These are phyloP conservation scores for Crucibulum laeve DNA, from an alignment of 768 basidiomycete genomes.

Conservation along the genomic window DNA sequence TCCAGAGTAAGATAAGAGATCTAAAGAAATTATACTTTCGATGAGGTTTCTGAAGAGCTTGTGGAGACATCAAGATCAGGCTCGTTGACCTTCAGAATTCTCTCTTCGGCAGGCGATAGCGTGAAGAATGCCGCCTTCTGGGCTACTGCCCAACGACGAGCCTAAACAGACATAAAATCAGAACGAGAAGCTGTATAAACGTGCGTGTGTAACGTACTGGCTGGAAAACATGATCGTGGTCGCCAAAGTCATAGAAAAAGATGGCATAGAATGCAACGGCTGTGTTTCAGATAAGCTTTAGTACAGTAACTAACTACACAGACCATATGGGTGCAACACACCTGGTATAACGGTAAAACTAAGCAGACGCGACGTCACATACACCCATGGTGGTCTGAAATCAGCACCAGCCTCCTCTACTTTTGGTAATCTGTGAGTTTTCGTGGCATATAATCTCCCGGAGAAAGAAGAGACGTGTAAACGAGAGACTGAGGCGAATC, in stretches of 20 bases:
- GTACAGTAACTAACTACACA: neutral
- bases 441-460: neutral
- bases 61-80: too few species aligned
- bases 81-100: too few species aligned
- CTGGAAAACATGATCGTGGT: constrained; percentile 68
- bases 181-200: neutral
- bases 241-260: constrained; percentile 65
- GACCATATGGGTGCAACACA: constrained; percentile 18
- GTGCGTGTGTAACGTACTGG: constrained; percentile 43
- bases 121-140: constrained; percentile 51
- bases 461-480: too few species aligned
- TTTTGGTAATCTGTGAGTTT: neutral
- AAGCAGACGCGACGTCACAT: constrained; percentile 43
- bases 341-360: constrained; percentile 56
- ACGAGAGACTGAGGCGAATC: too few species aligned
- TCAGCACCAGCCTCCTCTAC: constrained; percentile 26
- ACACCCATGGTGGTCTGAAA: constrained; percentile 61
- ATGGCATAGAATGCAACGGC: constrained; percentile 52
- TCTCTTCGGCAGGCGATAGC: constrained; percentile 54
- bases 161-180: constrained; percentile 23
- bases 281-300: constrained; percentile 17
- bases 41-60: too few species aligned
- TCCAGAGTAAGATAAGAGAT: too few species aligned
- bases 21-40: too few species aligned
- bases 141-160: constrained; percentile 52